A percentile compares a stretch with the other conserved stretches of the same genome.
Conservation (phyloP, 805 yeast genomes). For the Blastobotrys chiropterorum region DNA sequence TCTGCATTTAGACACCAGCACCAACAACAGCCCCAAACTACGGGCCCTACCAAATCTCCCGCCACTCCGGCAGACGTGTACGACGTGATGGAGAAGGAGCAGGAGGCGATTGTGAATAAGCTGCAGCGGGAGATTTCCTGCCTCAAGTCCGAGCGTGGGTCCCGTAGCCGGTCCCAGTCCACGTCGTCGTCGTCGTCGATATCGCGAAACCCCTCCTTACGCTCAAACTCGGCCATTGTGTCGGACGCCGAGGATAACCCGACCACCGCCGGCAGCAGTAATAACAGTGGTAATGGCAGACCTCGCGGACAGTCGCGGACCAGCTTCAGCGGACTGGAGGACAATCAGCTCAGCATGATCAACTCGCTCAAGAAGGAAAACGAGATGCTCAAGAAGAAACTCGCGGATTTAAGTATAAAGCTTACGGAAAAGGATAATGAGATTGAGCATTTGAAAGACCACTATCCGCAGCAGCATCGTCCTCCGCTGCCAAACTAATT, state of each 20-base stretch:
- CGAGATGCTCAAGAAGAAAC: conserved; percentile 25
- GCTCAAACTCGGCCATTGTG: conserved; percentile 17
- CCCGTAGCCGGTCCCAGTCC: conserved; percentile 28
- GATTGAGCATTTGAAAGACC: conserved; percentile 17
- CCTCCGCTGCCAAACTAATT: neutral
- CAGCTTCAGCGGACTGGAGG: conserved; percentile 21
- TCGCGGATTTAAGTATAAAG: conserved; percentile 25
- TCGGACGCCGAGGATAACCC: conserved; percentile 18
- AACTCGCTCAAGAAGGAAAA: conserved; percentile 24
- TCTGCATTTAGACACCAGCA: neutral
- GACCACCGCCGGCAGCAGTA: conserved; percentile 1
- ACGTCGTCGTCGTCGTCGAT: conserved; percentile 26
- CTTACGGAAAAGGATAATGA: conserved; percentile 26
- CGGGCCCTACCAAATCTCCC: conserved; percentile 6
- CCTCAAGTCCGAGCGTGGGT: conserved; percentile 43
- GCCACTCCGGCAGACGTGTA: conserved; percentile 25
- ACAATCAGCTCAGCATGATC: conserved; percentile 18
- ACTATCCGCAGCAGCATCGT: neutral
- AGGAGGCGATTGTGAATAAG: conserved; percentile 65
- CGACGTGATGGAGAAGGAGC: conserved; percentile 57
- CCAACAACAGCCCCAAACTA: no score
- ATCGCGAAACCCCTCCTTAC: conserved; percentile 23
- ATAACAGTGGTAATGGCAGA: conserved; percentile 4
- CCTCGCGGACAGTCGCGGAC: conserved; percentile 17
- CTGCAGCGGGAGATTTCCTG: conserved; percentile 55